Evolutionary conservation across 2,329 filamentous ascomycete genomes (phyloP).

Genomic region (Diplocarpon mali): DNA sequence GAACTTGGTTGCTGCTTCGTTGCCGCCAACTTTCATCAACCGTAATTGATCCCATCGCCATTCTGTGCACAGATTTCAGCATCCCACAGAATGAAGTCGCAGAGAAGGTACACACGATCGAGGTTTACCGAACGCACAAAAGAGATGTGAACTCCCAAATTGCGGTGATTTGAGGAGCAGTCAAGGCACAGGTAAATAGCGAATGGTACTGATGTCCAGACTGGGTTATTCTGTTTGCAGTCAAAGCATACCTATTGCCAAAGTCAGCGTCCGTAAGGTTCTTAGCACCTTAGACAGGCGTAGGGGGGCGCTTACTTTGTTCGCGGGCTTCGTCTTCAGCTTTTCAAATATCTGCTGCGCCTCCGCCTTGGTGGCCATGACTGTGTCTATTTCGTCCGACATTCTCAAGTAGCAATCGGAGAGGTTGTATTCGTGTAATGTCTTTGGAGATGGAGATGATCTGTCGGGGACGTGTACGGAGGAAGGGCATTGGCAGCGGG

Average conservation of each 20-base stretch:
- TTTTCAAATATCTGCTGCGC: slow-evolving; percentile 89
- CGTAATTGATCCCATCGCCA: slow-evolving; percentile 99
- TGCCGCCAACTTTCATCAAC: slow-evolving; percentile 95
- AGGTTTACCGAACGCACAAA: slow-evolving; percentile 98
- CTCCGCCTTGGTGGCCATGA: slow-evolving; percentile 77
- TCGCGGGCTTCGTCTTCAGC: slow-evolving; percentile 84
- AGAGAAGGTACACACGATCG: slow-evolving; percentile 61
- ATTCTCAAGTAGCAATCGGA: no score
- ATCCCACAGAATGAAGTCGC: no score
- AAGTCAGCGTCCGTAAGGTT: not conserved
- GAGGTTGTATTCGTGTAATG: slow-evolving; percentile 8
- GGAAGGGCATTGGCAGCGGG: slow-evolving; percentile 8
- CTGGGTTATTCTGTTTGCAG: slow-evolving; percentile 93
- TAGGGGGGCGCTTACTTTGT: slow-evolving; percentile 55
- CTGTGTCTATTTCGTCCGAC: not conserved
- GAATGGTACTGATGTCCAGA: slow-evolving; percentile 94
- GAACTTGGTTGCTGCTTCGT: slow-evolving; percentile 95
- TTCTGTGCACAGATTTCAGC: slow-evolving; percentile 33
- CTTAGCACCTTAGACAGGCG: not conserved
- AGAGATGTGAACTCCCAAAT: slow-evolving; percentile 96
- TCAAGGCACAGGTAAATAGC: slow-evolving; percentile 97
- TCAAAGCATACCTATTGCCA: slow-evolving; percentile 83
- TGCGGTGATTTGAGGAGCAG: slow-evolving; percentile 93
- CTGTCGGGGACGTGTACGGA: not conserved
- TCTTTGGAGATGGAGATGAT: slow-evolving; percentile 7